Evolutionary conservation across 805 yeast species (phyloP), one percentile per base, ranked within the genome.

Genomic region (Henningerozyma blattae): DNA sequence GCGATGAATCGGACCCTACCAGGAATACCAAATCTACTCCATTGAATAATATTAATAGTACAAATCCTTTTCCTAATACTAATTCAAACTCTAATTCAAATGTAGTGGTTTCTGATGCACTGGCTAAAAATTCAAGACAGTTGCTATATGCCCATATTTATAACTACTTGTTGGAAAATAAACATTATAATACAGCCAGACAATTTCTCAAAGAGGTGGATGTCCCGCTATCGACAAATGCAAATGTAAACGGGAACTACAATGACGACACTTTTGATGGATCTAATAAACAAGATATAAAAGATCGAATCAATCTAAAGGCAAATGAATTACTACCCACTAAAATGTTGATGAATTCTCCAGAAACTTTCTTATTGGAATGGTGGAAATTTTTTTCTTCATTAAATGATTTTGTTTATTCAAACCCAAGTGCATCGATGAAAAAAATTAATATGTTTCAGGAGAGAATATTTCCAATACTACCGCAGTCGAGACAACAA

Each of bases 311-410:
- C 28, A 33, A 30, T 34, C 26, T 38, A 15, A 32, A 35, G 4
- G 33, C 37, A 14, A 33, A 37, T 30, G 35, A 39, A n/a, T 30
- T 45, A 28, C 29, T 43, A 26, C 35, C 38, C 22, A 32, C 49
- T 5, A 56, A 63, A 36, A 64, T 62, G 65, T 47, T 65, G 25
- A 61, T 62, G 56, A 54, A 61, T 22, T 55, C 64, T 1, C 59
- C 62, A 4, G 71, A 68, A 15, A 61, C 73, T 0, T 69, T 70
- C 39, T 47, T 72, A 12, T 48, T 67, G 31, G 76, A 72, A 41
- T 72, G 78, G 78, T 72, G 76, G 75, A 61, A 64, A 33, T 34
- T 35, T 18, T 45, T 72, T 12, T 66, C 72, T 68, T 57, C 68
- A 13, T 37, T 67, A n/a, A 72, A 69, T 41, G 57, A 65, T 8